Evolutionary conservation across 176 grass and related monocot genomes (phyloP).

Genomic region (Saccharum officinarum): DNA sequence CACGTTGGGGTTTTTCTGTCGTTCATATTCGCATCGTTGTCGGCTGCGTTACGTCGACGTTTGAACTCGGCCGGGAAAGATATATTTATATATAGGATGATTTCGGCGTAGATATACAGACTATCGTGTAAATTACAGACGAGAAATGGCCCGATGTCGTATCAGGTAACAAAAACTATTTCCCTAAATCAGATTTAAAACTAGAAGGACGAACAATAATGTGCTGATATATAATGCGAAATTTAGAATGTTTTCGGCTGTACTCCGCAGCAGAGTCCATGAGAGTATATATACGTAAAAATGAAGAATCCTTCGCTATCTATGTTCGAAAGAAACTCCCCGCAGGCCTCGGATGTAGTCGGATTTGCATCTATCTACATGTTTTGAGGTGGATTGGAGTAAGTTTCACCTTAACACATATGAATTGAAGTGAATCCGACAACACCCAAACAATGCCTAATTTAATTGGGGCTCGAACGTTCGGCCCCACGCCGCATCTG

Average conservation of each 20-base stretch:
- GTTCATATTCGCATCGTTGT: neutral
- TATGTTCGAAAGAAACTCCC: too few relatives aligned
- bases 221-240: neutral
- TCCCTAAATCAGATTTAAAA: too few relatives aligned
- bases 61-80: neutral
- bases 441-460: too few relatives aligned
- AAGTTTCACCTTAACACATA: too few relatives aligned
- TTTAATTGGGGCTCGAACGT: too few relatives aligned
- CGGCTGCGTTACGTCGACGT: conserved; percentile 14
- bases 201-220: neutral
- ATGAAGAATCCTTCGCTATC: too few relatives aligned
- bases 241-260: neutral
- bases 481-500: too few relatives aligned
- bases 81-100: neutral
- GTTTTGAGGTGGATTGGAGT: too few relatives aligned
- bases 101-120: neutral
- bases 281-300: neutral
- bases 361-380: too few relatives aligned
- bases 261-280: neutral
- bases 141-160: neutral
- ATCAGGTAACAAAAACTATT: neutral
- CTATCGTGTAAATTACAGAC: neutral
- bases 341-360: too few relatives aligned
- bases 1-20: neutral
- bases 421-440: too few relatives aligned